phyloP scores from a whole-genome alignment of 1,284 basidiomycete genomes.

The Sanghuangporus sanghuang region DNA sequence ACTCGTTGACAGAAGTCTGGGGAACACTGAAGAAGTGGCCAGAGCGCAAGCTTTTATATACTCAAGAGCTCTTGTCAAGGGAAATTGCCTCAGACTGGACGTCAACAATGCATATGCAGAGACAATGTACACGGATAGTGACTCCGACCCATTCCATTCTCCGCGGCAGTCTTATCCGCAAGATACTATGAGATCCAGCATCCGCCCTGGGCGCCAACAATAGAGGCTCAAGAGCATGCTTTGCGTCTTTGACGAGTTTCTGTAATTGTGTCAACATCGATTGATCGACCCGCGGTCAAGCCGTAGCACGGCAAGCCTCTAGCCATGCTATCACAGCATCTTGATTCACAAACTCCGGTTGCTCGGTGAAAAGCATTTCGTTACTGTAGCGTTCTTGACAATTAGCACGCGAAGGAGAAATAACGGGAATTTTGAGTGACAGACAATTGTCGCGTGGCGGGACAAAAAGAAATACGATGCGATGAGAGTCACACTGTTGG shows the following conservation, averaged over 20 bases:
- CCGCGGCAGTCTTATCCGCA: not conserved
- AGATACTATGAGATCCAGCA: slow-evolving; percentile 1
- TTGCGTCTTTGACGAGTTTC: not conserved
- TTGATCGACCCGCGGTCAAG: not conserved
- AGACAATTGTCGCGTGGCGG: not conserved
- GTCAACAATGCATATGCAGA: too few species aligned
- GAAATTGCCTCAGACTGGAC: too few species aligned
- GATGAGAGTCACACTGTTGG: not conserved
- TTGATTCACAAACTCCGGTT: not conserved
- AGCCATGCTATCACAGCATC: not conserved
- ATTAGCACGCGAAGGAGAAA: not conserved
- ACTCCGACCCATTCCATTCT: not conserved
- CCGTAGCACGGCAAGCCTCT: not conserved
- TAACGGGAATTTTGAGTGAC: not conserved
- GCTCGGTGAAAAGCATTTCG: too few species aligned
- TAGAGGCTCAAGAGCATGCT: not conserved
- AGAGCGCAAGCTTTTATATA: too few species aligned
- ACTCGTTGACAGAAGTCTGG: not conserved
- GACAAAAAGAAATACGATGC: not conserved
- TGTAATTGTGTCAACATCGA: not conserved
- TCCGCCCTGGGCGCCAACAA: not conserved
- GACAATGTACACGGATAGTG: not conserved
- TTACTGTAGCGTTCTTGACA: not conserved
- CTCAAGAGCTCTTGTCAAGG: too few species aligned
- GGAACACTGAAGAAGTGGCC: too few species aligned